phyloP scores from a whole-genome alignment of 148 eudicot species.

The Dianthus caryophyllus region DNA sequence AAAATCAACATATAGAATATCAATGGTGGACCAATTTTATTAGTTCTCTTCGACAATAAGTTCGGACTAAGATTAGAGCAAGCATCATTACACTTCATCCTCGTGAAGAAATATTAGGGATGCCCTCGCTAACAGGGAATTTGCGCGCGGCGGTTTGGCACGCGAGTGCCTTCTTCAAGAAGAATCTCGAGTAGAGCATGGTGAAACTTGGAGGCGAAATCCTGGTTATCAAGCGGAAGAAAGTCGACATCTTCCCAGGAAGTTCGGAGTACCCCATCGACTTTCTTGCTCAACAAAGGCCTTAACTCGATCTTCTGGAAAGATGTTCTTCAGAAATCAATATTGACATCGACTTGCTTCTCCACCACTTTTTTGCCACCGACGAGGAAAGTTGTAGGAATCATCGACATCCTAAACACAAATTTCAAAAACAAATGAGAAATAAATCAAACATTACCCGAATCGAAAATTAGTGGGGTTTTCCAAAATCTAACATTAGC shows the following conservation, averaged over 20 bases:
- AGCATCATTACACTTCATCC: constrained; percentile 19
- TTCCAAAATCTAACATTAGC: too few relatives aligned
- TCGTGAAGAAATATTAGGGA: constrained; percentile 27
- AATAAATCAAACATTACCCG: too few relatives aligned
- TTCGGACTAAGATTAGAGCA: not conserved
- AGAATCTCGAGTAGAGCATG: constrained; percentile 87
- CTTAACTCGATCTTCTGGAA: constrained; percentile 69
- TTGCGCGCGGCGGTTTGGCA: constrained; percentile 50
- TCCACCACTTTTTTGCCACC: constrained; percentile 52
- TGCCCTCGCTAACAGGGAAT: constrained; percentile 32
- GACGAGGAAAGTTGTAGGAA: too few relatives aligned
- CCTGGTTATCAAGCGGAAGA: constrained; percentile 31
- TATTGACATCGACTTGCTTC: constrained; percentile 64
- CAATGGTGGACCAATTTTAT: not conserved
- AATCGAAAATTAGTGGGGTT: too few relatives aligned
- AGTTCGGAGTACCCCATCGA: constrained; percentile 61
- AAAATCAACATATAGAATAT: constrained; percentile 1
- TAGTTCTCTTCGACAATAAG: not conserved
- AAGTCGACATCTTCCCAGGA: constrained; percentile 53
- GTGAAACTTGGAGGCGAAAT: constrained; percentile 38
- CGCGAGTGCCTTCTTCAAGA: constrained; percentile 79
- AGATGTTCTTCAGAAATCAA: constrained; percentile 77
- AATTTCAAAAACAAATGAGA: too few relatives aligned
- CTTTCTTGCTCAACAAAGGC: constrained; percentile 68
- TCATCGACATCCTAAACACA: too few relatives aligned